Evolutionary conservation across 2,329 filamentous ascomycete genomes (phyloP), one percentile per base, ranked within the genome.

Genomic region (Xylariaceae sp.): DNA sequence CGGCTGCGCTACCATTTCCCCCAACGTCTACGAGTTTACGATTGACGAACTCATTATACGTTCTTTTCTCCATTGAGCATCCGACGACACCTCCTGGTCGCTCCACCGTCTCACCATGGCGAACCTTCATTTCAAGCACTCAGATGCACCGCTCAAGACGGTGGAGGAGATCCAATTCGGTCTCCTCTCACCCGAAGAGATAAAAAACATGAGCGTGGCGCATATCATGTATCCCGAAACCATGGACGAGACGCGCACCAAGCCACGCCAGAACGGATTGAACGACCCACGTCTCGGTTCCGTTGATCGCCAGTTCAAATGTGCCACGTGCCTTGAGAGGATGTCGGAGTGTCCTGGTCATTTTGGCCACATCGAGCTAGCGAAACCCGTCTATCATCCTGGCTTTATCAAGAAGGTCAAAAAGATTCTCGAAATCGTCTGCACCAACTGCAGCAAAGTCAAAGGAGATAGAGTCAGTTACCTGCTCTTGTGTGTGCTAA

Each of bases 161-260:
- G 89, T 98, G 59, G 84, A 96, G 76, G 94, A 98, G 76, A 95
- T 98, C 57, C 94, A 98, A 74, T 98, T 98, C 62, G 92, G 92
- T 61, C 78, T 98, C 62, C 79, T 98, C 66, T 94, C 92, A 24
- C 92, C 92, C 17, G 92, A 98, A 64, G 94, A 98, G 72, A 95
- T 97, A 68, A 97, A 98, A 74, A 89, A 85, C 59, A 94, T 97
- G 88, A 96, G 89, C 67, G 90, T 97, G 49, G 85, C 83, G 54
- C 87, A 95, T 64, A 90, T 98, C 62, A 78, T 92, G 64, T 97
- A 96, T 62, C 89, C 92, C n/a, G 92, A 98, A 72, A 97, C 92
- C 18, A 96, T 98, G 92, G 92, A 98, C 61, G 92, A 98, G 66
- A 84, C 84, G 64, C 85, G 89, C 59, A 83, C 86, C 52, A 87